Base-by-base conservation (phyloP, 2,329 filamentous ascomycete genomes). In the Penicillium sp. region DNA sequence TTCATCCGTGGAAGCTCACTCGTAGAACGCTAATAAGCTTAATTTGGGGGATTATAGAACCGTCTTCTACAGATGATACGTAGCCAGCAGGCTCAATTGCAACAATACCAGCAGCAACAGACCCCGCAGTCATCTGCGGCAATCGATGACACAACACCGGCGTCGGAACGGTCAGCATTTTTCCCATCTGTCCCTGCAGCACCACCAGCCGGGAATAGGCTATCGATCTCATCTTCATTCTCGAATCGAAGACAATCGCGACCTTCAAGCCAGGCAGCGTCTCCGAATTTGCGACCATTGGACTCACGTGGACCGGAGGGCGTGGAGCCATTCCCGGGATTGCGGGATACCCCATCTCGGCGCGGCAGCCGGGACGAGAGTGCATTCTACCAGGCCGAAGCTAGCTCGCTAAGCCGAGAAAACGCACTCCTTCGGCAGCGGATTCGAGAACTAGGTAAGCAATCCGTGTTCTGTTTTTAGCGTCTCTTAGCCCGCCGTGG, bases 21-120 rank as follows among this genome's bases (percentile, higher is more conserved):
- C 27, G 34, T 23, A 34, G 11, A 13, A 47, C 40, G 18, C n/a
- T 38, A 30, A 56, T 26, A n/a, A 27, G 40, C 29, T 39, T 36
- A 44, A 26, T 26, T 46, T 26, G 29, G 38, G 44, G 11, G 23
- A 48, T 19, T n/a, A 2, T 58, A 78, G 76, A 80, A 79, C 55
- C 75, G 78, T 42, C 72, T 80, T n/a, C 66, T 80, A 29, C 75
- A 75, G 53, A 76, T 78, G 72, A 80, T 80, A 49, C 73, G 77
- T 48, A 71, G 67, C 48, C 77, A 79, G 55, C 78, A 80, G 62
- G 59, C 67, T 11, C 77, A 79, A 56, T 65, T 79, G 8, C 73
- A 78, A 34, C 68, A 67, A 45, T 65, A 69, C 41, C 71, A 75
- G 35, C 71, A 64, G 41, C 60, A 49, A 53, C 39, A 61, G 4